phyloP scores from a whole-genome alignment of 495 filamentous ascomycete species.

The Chaetomium cochliodes region DNA sequence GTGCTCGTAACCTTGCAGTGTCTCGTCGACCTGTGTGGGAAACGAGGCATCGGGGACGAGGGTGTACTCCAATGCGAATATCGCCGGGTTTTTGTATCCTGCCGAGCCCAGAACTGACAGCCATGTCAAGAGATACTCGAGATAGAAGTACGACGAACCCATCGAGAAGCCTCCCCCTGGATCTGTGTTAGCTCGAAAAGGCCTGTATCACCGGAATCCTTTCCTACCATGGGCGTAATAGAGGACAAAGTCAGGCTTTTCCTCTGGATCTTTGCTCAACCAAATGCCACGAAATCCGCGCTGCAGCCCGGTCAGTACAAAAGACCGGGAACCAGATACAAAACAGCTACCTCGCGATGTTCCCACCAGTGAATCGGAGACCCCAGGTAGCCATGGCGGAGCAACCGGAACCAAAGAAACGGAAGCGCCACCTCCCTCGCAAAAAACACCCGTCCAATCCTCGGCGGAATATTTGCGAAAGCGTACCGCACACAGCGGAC shows the following conservation, averaged over 20 bases:
- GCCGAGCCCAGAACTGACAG: constrained; percentile 53
- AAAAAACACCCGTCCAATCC: constrained; percentile 70
- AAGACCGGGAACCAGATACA: background rate
- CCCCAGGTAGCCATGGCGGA: constrained; percentile 63
- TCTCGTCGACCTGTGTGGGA: constrained; percentile 66
- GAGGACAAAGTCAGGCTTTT: constrained; percentile 64
- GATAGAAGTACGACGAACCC: constrained; percentile 76
- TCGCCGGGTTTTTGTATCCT: constrained; percentile 68
- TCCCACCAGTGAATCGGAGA: constrained; percentile 64
- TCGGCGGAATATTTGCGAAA: constrained; percentile 65
- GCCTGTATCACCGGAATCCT: constrained; percentile 13
- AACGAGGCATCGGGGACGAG: constrained; percentile 71
- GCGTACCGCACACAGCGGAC: constrained; percentile 73
- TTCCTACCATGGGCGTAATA: constrained; percentile 77
- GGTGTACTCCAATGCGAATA: constrained; percentile 77
- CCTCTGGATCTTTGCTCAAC: constrained; percentile 52
- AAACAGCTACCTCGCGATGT: constrained; percentile 44
- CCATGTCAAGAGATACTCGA: constrained; percentile 74
- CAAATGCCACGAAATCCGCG: constrained; percentile 58
- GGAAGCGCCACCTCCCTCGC: constrained; percentile 67
- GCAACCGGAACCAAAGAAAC: constrained; percentile 69
- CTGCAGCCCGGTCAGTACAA: constrained; percentile 23
- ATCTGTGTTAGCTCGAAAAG: background rate
- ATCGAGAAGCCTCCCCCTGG: constrained; percentile 72
- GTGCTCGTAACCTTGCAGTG: constrained; percentile 63